Percentiles rank a stretch among this genome's conserved stretches.
phyloP scores from a whole-genome alignment of 352 stramenopile species.

The Globisporangium okanoganense region DNA sequence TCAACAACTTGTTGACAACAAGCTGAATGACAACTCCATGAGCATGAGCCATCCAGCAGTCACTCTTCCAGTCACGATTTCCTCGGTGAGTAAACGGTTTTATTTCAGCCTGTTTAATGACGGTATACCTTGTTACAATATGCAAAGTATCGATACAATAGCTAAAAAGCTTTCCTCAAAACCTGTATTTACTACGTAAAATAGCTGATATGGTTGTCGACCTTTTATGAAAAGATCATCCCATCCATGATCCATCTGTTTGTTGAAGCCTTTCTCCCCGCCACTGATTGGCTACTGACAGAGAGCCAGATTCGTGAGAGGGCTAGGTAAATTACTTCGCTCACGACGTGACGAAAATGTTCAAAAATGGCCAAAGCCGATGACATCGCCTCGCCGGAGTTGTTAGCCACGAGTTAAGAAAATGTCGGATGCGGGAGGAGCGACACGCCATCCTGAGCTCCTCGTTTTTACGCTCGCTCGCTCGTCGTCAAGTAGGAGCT shows the following conservation, averaged over 20 bases:
- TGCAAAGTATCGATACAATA: too few relatives aligned
- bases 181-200: too few relatives aligned
- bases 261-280: too few relatives aligned
- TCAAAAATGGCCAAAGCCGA: neutral
- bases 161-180: too few relatives aligned
- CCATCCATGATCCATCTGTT: neutral
- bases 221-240: neutral
- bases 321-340: neutral
- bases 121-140: too few relatives aligned
- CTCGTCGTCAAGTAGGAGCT: neutral
- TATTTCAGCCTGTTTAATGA: too few relatives aligned
- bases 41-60: too few relatives aligned
- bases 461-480: neutral
- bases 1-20: too few relatives aligned
- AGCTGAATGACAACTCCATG: too few relatives aligned
- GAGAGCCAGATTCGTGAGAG: slow-evolving; percentile 3
- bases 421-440: neutral
- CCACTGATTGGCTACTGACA: slow-evolving; percentile 1
- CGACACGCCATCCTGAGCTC: neutral
- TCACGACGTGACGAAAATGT: slow-evolving; percentile 3
- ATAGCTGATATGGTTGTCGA: too few relatives aligned
- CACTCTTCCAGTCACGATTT: too few relatives aligned
- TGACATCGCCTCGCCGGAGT: slow-evolving; percentile 1
- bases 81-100: too few relatives aligned
- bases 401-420: neutral